Conservation (phyloP, 805 yeast genomes). For the Candida quercuum region DNA sequence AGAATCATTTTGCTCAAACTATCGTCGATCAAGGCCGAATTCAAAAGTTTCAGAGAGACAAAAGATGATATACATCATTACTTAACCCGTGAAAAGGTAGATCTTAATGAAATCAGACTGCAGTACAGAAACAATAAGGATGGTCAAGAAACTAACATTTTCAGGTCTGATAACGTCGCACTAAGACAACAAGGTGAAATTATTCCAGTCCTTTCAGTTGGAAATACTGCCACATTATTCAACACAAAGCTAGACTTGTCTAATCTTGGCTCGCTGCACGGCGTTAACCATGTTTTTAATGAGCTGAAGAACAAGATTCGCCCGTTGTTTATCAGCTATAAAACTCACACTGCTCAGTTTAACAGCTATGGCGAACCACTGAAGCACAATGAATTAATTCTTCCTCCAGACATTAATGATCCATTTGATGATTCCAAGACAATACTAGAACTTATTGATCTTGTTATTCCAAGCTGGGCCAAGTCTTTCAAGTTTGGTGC, state of each 20-base stretch:
- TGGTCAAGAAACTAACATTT: slow-evolving; percentile 4
- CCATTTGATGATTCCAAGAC: background rate
- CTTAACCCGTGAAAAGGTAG: slow-evolving; percentile 8
- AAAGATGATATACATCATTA: slow-evolving; percentile 20
- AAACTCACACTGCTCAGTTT: slow-evolving; percentile 3
- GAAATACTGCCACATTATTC: background rate
- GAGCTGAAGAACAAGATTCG: slow-evolving; percentile 12
- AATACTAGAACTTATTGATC: slow-evolving; percentile 11
- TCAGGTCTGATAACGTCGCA: slow-evolving; percentile 12
- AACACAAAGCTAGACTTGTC: slow-evolving; percentile 23
- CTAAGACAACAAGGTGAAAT: slow-evolving; percentile 10
- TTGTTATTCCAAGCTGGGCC: slow-evolving; percentile 20
- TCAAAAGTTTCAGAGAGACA: slow-evolving; percentile 7
- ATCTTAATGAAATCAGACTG: slow-evolving; percentile 9
- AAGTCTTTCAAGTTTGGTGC: slow-evolving; percentile 6
- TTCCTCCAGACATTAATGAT: background rate
- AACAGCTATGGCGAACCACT: no score
- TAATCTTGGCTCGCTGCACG: slow-evolving; percentile 25
- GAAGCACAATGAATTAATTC: no score
- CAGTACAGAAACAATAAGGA: slow-evolving; percentile 15
- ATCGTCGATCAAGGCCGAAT: slow-evolving; percentile 19
- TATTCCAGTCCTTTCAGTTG: slow-evolving; percentile 7
- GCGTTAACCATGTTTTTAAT: slow-evolving; percentile 19
- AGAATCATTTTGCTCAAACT: slow-evolving; percentile 25
- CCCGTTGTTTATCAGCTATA: slow-evolving; percentile 5